Conservation (phyloP, 352 stramenopile genomes). For the Elongisporangium anandrum region DNA sequence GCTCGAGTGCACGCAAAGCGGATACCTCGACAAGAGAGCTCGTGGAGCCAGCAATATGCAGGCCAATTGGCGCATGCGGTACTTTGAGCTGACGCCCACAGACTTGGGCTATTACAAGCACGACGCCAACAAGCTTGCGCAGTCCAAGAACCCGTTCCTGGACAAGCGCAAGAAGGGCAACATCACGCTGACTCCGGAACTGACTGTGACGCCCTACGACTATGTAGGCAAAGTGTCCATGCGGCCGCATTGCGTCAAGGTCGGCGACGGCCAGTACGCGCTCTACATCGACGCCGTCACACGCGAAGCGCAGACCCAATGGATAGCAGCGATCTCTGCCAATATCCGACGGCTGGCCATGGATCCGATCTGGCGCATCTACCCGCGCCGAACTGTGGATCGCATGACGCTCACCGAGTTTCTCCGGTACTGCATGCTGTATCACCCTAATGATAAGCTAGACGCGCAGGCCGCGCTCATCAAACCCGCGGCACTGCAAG, state of each 20-base stretch:
- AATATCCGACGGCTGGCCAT: slow-evolving; percentile 66
- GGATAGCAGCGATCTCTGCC: slow-evolving; percentile 50
- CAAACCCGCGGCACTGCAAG: slow-evolving; percentile 24
- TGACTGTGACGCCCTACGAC: slow-evolving; percentile 39
- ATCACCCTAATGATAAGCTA: slow-evolving; percentile 31
- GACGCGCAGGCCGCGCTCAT: slow-evolving; percentile 17
- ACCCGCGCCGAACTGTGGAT: slow-evolving; percentile 44
- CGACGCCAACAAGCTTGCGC: slow-evolving; percentile 38
- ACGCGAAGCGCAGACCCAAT: slow-evolving; percentile 43
- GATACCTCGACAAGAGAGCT: slow-evolving; percentile 58
- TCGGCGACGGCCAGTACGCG: slow-evolving; percentile 40
- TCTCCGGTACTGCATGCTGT: slow-evolving; percentile 57
- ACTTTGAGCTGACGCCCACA: slow-evolving; percentile 36
- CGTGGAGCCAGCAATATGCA: slow-evolving; percentile 45
- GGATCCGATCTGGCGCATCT: slow-evolving; percentile 47
- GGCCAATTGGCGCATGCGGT: slow-evolving; percentile 73
- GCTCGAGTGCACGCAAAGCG: slow-evolving; percentile 19
- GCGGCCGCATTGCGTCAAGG: slow-evolving; percentile 57
- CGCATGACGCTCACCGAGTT: slow-evolving; percentile 56
- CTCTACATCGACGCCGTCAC: slow-evolving; percentile 67
- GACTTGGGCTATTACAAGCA: slow-evolving; percentile 66
- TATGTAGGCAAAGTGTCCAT: slow-evolving; percentile 64
- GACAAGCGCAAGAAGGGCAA: slow-evolving; percentile 40
- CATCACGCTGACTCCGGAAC: slow-evolving; percentile 26
- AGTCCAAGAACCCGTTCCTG: slow-evolving; percentile 56